Base-by-base conservation (phyloP, 805 yeast genomes). In the Geotrichum ghanense region DNA sequence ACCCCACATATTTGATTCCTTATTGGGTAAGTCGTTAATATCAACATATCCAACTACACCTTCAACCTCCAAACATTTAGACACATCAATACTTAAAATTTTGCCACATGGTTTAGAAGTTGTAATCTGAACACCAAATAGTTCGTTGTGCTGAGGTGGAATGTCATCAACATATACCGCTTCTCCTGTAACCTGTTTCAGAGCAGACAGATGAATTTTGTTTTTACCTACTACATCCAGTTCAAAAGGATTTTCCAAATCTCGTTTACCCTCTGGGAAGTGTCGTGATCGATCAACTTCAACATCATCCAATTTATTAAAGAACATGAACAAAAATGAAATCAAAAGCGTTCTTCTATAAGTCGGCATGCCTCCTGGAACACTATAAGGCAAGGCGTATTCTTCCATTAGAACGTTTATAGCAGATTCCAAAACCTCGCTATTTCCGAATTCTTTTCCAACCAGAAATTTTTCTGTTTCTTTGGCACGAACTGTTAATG, bases 341-440 rank as follows among this genome's bases (percentile, higher is more conserved):
- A 70, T 48, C 9, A 72, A 65, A 41, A 71, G 58, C n/a, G 74
- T 64, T 34, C 70, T 56, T 44, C 76, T 57, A 50, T 67, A 71
- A 2, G 68, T 58, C 0, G 75, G 73, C 74, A 70, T 70, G 12
- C 75, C 76, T 47, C 76, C 76, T 3, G 75, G 75, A 41, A 71
- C 76, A 16, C 62, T 62, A 52, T 53, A 71, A 1, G 70, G 62
- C 41, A 71, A 56, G 14, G 65, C 57, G 50, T 60, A 69, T 49
- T 71, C 76, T 23, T 54, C 46, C 14, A 53, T 46, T 24, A 68
- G 58, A 4, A 44, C 25, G 23, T 60, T 59, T 22, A 59, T 51
- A 1, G 62, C 63, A 5, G 49, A 50, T 44, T 68, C 72, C 12
- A 67, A 50, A 19, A 63, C 57, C 1, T 46, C 48, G 9, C 50